Conservation (phyloP, 495 filamentous ascomycete genomes). For the Extremus antarcticus region DNA sequence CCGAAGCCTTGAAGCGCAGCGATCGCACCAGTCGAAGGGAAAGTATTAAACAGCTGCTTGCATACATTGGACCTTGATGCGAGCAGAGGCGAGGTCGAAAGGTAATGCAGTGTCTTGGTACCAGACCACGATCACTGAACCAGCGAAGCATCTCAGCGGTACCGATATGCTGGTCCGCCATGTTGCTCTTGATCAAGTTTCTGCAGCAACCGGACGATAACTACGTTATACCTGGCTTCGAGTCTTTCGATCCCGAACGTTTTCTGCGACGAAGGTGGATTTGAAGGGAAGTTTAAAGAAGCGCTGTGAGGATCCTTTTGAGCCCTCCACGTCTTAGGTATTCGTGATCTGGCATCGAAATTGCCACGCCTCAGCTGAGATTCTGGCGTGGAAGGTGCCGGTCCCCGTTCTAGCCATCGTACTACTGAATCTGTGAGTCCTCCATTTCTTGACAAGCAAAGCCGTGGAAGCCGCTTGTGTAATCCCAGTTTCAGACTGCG, state of each 20-base stretch:
- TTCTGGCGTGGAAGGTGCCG: neutral
- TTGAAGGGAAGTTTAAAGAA: neutral
- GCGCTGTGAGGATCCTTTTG: no score
- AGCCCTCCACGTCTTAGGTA: no score
- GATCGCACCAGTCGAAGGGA: no score
- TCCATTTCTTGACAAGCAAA: neutral
- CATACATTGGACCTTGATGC: neutral
- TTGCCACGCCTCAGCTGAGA: neutral
- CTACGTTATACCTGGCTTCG: neutral
- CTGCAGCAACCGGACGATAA: neutral
- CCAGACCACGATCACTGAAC: neutral
- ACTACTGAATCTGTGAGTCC: neutral
- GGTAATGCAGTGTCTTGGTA: neutral
- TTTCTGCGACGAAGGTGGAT: no score
- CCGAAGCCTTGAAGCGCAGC: constrained; percentile 2
- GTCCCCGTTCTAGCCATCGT: neutral
- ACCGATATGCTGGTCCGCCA: neutral
- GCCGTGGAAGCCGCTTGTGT: neutral
- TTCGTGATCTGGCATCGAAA: neutral
- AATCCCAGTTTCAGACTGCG: constrained; percentile 13
- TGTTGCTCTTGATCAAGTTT: neutral
- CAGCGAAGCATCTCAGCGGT: neutral
- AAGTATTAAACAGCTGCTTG: no score
- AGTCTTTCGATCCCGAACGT: no score
- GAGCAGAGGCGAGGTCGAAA: neutral